Evolutionary conservation across 805 yeast genomes (phyloP).

Genomic region (Metschnikowia henanensis): DNA sequence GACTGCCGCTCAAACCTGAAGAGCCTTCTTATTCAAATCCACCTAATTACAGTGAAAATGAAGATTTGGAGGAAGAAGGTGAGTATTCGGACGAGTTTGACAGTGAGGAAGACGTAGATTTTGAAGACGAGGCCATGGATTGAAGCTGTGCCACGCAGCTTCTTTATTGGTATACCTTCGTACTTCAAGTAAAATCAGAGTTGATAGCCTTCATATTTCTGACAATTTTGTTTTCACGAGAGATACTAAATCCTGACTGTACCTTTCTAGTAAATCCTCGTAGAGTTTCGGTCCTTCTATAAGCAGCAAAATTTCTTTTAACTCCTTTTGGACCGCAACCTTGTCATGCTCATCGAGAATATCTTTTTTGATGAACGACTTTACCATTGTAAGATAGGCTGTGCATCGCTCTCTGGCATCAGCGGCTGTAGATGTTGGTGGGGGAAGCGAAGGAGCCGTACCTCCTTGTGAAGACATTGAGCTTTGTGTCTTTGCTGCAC

Average conservation of each 20-base stretch:
- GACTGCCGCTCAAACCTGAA: not conserved
- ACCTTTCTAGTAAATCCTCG: conserved; percentile 32
- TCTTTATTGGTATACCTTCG: too few species aligned
- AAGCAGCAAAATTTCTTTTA: conserved; percentile 21
- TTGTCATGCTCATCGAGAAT: conserved; percentile 16
- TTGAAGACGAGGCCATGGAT: not conserved
- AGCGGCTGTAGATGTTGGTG: conserved; percentile 3
- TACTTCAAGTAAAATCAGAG: too few species aligned
- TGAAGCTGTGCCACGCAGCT: too few species aligned
- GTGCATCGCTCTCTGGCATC: conserved; percentile 16
- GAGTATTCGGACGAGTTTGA: conserved; percentile 10
- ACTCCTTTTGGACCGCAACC: conserved; percentile 19
- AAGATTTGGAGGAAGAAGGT: conserved; percentile 9
- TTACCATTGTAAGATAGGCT: conserved; percentile 16
- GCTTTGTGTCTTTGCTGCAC: conserved; percentile 2
- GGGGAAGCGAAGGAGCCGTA: conserved; percentile 6
- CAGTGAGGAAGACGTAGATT: conserved; percentile 4
- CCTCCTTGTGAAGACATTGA: conserved; percentile 1
- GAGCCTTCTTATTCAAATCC: not conserved
- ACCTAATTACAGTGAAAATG: conserved; percentile 8
- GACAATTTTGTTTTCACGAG: conserved; percentile 26
- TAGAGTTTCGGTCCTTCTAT: conserved; percentile 17
- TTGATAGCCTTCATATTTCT: not conserved
- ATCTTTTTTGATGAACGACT: conserved; percentile 14
- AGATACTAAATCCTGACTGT: conserved; percentile 38